Conservation (phyloP, 2,329 filamentous ascomycete species). For the Scortechinia acanthostroma region DNA sequence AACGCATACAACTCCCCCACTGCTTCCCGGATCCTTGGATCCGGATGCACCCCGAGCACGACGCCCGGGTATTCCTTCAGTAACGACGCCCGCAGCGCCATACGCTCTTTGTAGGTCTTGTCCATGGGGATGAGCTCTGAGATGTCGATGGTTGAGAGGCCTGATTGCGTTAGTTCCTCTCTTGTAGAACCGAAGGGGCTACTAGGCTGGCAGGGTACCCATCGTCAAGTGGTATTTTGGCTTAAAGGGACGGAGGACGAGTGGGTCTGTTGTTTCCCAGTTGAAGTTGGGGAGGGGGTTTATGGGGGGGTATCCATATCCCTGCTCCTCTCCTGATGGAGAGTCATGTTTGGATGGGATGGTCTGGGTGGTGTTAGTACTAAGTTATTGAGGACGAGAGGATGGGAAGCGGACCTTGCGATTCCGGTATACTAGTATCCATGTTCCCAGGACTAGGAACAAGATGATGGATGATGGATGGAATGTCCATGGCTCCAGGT, state of each 20-base stretch:
- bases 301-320: not conserved
- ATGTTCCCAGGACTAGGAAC: too few relatives aligned
- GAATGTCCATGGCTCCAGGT: too few relatives aligned
- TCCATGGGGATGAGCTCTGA: not conserved
- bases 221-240: constrained; percentile 45
- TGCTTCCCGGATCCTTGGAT: constrained; percentile 9
- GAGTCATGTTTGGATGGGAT: too few relatives aligned
- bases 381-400: too few relatives aligned
- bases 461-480: too few relatives aligned
- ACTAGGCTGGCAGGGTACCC: constrained; percentile 22
- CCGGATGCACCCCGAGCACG: constrained; percentile 31
- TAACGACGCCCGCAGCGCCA: constrained; percentile 8
- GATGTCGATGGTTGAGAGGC: not conserved
- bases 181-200: not conserved
- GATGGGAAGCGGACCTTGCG: too few relatives aligned
- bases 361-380: too few relatives aligned
- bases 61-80: constrained; percentile 19
- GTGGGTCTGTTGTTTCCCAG: constrained; percentile 27
- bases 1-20: constrained; percentile 39
- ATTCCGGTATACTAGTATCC: too few relatives aligned
- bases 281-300: constrained; percentile 31
- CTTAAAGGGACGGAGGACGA: constrained; percentile 37
- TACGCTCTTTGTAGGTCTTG: not conserved
- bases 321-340: too few relatives aligned
- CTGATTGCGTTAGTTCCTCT: not conserved